Base-by-base conservation (phyloP, 441 rosid species). In the Brassica hybrid region DNA sequence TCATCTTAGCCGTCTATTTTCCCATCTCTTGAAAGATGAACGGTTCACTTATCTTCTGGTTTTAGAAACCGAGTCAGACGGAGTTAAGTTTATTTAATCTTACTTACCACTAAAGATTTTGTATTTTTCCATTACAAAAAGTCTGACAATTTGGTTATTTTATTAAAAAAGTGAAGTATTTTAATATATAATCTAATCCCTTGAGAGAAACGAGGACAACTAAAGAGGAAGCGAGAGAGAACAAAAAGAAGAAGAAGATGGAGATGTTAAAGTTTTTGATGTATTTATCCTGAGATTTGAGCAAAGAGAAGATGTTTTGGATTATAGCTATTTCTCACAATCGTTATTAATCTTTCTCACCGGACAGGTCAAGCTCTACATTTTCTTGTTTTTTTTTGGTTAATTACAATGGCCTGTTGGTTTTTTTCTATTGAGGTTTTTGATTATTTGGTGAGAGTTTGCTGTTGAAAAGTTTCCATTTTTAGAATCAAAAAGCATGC, bases 181-280 rank as follows among this genome's bases (percentile, higher is more conserved):
- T 61, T 56, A 48, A 36, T 36, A n/a, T 23, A 9, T 58, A n/a
- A 21, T 63, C 65, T 50, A 17, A 4, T 17, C 57, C 67, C 68
- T 50, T 66, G 66, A 65, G 43, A 73, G 50, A 23, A 61, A 67
- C 64, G 74, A 78, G 70, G 65, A 78, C 67, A 72, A 21, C 69
- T 59, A 77, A 72, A 72, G 81, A 77, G 69, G 18, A 78, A 21
- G 48, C 61, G 69, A 59, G 73, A 67, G 69, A 48, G 5, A 18
- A 11, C 3, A 9, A 45, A 8, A 34, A 48, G 7, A 14, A 9
- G 19, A 16, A 54, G 32, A 70, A 19, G 34, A 32, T 18, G 32
- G n/a, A 36, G 17, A 57, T 36, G 58, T 69, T 71, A 62, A 78
- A 80, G 80, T 81, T 81, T 66, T 72, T 78, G 81, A 58, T 80